These are phyloP conservation scores for Aspergillus sp. DNA, from an alignment of 2,329 filamentous ascomycete genomes.

Conservation along the genomic window DNA sequence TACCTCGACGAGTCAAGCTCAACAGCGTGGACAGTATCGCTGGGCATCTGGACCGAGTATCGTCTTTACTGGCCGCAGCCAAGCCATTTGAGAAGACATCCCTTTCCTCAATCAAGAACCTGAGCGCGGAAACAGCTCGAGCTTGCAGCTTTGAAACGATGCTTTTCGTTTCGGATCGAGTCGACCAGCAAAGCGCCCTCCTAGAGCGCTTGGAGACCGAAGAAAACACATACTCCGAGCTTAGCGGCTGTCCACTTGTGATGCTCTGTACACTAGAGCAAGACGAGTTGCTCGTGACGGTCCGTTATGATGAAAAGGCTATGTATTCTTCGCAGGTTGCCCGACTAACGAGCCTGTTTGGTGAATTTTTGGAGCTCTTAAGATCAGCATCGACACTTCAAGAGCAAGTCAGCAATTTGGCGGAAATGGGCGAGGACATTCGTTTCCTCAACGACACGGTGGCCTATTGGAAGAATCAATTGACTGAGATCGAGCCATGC, in stretches of 20 bases:
- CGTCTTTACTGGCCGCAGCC: conserved; percentile 58
- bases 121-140: conserved; percentile 50
- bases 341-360: conserved; percentile 17
- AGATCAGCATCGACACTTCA: conserved; percentile 14
- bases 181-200: conserved; percentile 6
- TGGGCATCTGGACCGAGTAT: conserved; percentile 58
- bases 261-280: conserved; percentile 14
- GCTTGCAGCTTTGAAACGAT: conserved; percentile 50
- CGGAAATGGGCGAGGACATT: conserved; percentile 33
- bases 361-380: conserved; percentile 13
- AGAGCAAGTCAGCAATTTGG: conserved; percentile 20
- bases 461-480: conserved; percentile 52
- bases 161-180: conserved; percentile 34
- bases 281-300: conserved; percentile 4
- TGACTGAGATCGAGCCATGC: conserved; percentile 52
- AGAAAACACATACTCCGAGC: neutral
- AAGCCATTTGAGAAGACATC: conserved; percentile 62
- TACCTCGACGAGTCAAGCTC: conserved; percentile 45
- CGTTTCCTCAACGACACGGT: conserved; percentile 35
- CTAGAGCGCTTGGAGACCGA: neutral
- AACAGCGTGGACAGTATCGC: conserved; percentile 37
- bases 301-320: conserved; percentile 16
- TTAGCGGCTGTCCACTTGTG: conserved; percentile 16
- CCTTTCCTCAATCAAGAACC: conserved; percentile 53
- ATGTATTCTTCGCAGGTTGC: conserved; percentile 16